Evolutionary conservation across 805 yeast species (phyloP).

Genomic region (Myxozyma kluyveri): DNA sequence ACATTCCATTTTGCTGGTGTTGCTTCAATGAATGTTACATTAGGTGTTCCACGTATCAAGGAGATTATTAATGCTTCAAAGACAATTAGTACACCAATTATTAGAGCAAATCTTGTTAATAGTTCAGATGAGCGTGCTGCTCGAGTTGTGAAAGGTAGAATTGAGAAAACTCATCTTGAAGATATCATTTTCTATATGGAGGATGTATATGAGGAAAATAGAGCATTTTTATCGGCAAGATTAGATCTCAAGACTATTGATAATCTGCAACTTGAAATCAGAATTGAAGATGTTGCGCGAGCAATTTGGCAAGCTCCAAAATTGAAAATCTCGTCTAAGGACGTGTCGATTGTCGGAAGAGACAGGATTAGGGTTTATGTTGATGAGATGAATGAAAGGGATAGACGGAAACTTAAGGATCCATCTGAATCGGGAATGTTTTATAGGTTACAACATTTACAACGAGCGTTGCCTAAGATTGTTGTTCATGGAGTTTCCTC

Average conservation of each 20-base stretch:
- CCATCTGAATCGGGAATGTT: constrained; percentile 52
- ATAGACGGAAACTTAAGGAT: constrained; percentile 32
- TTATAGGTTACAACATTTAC: constrained; percentile 84
- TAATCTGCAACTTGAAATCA: constrained; percentile 82
- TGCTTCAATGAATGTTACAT: constrained; percentile 96
- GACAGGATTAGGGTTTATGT: constrained; percentile 48
- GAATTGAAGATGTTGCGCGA: constrained; percentile 76
- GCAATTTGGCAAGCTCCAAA: constrained; percentile 86
- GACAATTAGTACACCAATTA: constrained; percentile 91
- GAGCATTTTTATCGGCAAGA: constrained; percentile 76
- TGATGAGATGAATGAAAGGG: constrained; percentile 25
- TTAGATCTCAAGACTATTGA: constrained; percentile 83
- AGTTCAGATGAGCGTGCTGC: constrained; percentile 87
- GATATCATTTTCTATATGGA: constrained; percentile 89
- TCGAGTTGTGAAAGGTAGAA: constrained; percentile 94
- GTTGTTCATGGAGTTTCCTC: constrained; percentile 92
- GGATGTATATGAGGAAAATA: constrained; percentile 82
- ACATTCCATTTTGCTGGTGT: constrained; percentile 99
- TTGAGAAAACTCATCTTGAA: constrained; percentile 83
- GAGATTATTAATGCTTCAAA: constrained; percentile 98
- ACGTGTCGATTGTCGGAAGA: constrained; percentile 63
- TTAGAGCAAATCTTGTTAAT: constrained; percentile 88
- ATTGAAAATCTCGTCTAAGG: constrained; percentile 72
- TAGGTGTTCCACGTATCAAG: constrained; percentile 99
- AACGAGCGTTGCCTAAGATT: constrained; percentile 78